phyloP scores from a whole-genome alignment of 2,329 filamentous ascomycete species.

The Leptographium wingfieldii region DNA sequence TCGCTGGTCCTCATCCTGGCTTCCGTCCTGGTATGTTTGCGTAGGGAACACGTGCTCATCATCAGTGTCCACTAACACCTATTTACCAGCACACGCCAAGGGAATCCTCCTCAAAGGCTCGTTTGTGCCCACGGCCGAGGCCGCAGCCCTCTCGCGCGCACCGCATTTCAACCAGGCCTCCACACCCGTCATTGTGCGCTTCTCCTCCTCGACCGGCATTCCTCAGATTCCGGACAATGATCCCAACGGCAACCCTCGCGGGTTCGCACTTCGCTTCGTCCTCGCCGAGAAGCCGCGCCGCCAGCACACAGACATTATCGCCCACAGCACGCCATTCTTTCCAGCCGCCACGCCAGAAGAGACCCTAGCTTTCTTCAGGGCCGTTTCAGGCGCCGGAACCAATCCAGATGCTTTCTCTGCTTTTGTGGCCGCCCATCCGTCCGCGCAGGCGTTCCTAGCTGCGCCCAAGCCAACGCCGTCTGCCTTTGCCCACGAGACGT shows the following conservation, averaged over 20 bases:
- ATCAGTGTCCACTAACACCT: not conserved
- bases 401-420: constrained; percentile 22
- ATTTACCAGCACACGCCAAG: constrained; percentile 36
- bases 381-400: constrained; percentile 19
- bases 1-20: constrained; percentile 27
- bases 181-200: constrained; percentile 34
- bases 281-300: constrained; percentile 25
- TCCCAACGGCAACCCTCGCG: constrained; percentile 32
- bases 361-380: constrained; percentile 36
- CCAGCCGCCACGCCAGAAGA: constrained; percentile 37
- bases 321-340: constrained; percentile 39
- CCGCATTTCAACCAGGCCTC: constrained; percentile 32
- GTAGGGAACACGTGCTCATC: not conserved
- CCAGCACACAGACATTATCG: constrained; percentile 43
- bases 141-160: constrained; percentile 30
- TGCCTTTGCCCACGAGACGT: constrained; percentile 35
- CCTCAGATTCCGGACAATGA: constrained; percentile 36
- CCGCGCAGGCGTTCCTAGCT: constrained; percentile 33
- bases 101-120: constrained; percentile 37
- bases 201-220: constrained; percentile 38
- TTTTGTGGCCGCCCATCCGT: constrained; percentile 32
- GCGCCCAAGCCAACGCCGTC: constrained; percentile 35
- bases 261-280: constrained; percentile 35
- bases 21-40: constrained; percentile 23
- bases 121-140: constrained; percentile 34